Conservation (phyloP, 148 eudicot genomes). For the Rhododendron griersonianum region DNA sequence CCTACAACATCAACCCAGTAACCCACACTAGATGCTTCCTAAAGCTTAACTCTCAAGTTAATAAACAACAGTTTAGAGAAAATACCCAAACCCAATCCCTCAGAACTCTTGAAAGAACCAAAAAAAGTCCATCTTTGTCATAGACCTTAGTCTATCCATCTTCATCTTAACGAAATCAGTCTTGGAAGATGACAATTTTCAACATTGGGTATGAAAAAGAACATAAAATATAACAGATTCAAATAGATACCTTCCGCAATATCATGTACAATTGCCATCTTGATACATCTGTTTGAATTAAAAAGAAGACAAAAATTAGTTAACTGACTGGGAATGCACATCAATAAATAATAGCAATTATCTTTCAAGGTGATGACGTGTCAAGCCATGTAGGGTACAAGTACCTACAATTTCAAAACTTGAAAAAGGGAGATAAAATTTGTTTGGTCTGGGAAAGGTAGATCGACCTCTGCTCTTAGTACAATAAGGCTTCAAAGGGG, state of each 20-base stretch:
- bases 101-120: not conserved
- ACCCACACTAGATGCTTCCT: not conserved
- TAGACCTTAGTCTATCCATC: not conserved
- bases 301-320: not conserved
- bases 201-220: not conserved
- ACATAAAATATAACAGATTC: not conserved
- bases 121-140: not conserved
- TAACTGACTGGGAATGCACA: not conserved
- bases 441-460: not conserved
- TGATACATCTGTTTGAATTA: slow-evolving; percentile 67
- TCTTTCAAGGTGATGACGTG: not conserved
- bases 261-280: slow-evolving; percentile 94
- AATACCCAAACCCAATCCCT: not conserved
- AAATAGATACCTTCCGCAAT: slow-evolving; percentile 83
- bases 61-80: not conserved
- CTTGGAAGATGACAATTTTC: not conserved
- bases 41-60: not conserved
- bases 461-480: not conserved
- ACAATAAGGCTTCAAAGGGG: not conserved
- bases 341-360: not conserved
- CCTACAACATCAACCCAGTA: not conserved
- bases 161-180: not conserved
- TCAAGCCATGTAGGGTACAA: not conserved
- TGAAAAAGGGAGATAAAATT: not conserved
- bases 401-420: not conserved